phyloP scores from a whole-genome alignment of 805 yeast genomes.

The Ogataea pini region DNA sequence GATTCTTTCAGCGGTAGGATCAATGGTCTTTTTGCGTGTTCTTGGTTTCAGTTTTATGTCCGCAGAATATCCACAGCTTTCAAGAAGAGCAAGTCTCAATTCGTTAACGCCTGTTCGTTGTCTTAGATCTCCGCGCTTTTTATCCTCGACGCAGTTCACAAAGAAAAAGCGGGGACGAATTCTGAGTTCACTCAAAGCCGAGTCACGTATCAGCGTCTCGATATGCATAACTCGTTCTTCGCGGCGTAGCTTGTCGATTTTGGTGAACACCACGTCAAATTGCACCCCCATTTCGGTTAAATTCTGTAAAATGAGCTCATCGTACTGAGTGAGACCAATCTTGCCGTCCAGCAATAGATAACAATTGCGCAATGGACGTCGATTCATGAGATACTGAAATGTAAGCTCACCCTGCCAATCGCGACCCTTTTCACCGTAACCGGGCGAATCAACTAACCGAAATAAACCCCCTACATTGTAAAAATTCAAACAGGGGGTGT shows the following conservation, averaged over 20 bases:
- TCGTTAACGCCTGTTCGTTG: constrained; percentile 54
- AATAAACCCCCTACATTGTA: constrained; percentile 65
- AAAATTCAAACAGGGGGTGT: constrained; percentile 65
- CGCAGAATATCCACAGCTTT: constrained; percentile 48
- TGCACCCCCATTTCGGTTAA: constrained; percentile 58
- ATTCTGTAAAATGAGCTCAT: constrained; percentile 50
- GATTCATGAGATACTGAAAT: constrained; percentile 56
- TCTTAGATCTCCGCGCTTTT: constrained; percentile 23
- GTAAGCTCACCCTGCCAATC: constrained; percentile 69
- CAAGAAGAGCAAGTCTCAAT: constrained; percentile 50
- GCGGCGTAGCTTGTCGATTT: constrained; percentile 58
- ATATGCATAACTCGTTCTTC: constrained; percentile 36
- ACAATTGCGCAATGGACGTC: constrained; percentile 56
- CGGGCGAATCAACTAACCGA: constrained; percentile 82
- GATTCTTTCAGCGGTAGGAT: constrained; percentile 14
- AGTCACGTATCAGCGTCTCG: constrained; percentile 39
- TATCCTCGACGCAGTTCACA: constrained; percentile 47
- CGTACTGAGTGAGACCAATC: constrained; percentile 60
- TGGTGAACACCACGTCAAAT: constrained; percentile 76
- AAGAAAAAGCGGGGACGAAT: constrained; percentile 46
- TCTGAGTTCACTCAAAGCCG: constrained; percentile 43
- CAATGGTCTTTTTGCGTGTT: constrained; percentile 11
- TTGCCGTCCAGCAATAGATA: constrained; percentile 63
- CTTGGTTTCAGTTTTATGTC: constrained; percentile 16
- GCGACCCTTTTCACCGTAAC: constrained; percentile 77